Conservation (phyloP, 1,139 yeast species). For the Candida sp. region DNA sequence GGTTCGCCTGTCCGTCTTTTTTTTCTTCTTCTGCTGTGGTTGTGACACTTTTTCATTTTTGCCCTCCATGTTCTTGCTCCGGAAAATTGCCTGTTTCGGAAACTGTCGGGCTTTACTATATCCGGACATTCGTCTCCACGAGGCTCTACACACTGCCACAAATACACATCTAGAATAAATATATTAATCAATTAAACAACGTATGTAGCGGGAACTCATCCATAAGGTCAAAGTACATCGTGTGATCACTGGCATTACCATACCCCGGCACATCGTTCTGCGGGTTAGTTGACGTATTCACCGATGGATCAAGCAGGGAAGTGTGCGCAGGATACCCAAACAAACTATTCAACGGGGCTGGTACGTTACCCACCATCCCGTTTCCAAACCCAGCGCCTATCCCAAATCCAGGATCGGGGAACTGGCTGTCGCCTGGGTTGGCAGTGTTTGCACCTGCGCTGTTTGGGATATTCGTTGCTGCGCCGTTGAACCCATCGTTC, state of each 20-base stretch:
- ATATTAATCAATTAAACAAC: constrained; percentile 9
- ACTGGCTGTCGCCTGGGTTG: not conserved
- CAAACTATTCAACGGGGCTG: not conserved
- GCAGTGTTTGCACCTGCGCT: no score
- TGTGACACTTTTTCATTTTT: not conserved
- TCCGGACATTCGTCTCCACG: no score
- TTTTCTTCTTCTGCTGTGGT: no score
- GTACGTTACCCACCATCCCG: not conserved
- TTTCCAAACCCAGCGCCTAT: not conserved
- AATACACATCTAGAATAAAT: not conserved
- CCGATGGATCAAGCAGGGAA: no score
- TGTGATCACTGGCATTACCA: not conserved
- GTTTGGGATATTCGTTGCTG: no score
- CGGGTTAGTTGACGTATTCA: no score
- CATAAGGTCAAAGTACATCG: constrained; percentile 23
- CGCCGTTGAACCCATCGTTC: constrained; percentile 8
- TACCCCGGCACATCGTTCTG: no score
- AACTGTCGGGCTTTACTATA: no score
- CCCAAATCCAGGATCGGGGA: no score
- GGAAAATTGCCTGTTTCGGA: not conserved
- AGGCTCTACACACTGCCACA: not conserved
- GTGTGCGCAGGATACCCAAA: constrained; percentile 6
- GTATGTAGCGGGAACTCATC: constrained; percentile 27
- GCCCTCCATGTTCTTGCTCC: not conserved
- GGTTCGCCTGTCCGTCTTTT: no score